phyloP scores from a whole-genome alignment of 2,329 filamentous ascomycete genomes.

The Aspergillus calidoustus region DNA sequence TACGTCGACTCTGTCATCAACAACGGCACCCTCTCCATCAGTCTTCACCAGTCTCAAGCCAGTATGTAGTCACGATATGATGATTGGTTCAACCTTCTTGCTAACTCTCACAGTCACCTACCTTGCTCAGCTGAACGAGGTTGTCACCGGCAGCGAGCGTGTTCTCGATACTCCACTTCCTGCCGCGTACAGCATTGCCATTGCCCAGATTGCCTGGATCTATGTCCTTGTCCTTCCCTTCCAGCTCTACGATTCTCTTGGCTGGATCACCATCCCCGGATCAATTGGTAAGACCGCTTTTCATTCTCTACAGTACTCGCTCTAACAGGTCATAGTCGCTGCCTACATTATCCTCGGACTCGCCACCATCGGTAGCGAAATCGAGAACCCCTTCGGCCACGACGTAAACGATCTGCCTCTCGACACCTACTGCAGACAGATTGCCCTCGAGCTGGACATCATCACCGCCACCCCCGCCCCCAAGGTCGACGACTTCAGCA shows the following conservation, averaged over 20 bases:
- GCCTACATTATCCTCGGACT: slow-evolving; percentile 85
- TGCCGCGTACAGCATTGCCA: slow-evolving; percentile 81
- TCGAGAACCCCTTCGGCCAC: slow-evolving; percentile 83
- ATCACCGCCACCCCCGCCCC: slow-evolving; percentile 65
- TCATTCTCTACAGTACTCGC: slow-evolving; percentile 7
- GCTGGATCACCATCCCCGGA: slow-evolving; percentile 78
- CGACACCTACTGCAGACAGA: slow-evolving; percentile 75
- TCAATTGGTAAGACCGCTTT: slow-evolving; percentile 55
- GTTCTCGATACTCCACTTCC: slow-evolving; percentile 82
- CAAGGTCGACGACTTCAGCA: slow-evolving; percentile 54
- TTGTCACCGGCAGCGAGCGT: slow-evolving; percentile 73
- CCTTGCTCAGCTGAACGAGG: slow-evolving; percentile 70
- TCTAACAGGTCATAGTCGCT: slow-evolving; percentile 47
- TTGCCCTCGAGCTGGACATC: slow-evolving; percentile 74
- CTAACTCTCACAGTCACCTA: slow-evolving; percentile 54
- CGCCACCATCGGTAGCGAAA: slow-evolving; percentile 74
- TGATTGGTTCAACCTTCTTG: neutral
- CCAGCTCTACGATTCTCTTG: slow-evolving; percentile 68
- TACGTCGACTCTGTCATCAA: slow-evolving; percentile 66
- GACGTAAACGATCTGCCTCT: slow-evolving; percentile 83
- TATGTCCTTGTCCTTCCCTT: slow-evolving; percentile 82
- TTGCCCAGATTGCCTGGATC: slow-evolving; percentile 84
- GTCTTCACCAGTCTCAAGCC: slow-evolving; percentile 44
- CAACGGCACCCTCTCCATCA: slow-evolving; percentile 42
- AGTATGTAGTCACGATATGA: slow-evolving; percentile 30